phyloP scores from a whole-genome alignment of 2,329 filamentous ascomycete species.

The Sclerotinia borealis region DNA sequence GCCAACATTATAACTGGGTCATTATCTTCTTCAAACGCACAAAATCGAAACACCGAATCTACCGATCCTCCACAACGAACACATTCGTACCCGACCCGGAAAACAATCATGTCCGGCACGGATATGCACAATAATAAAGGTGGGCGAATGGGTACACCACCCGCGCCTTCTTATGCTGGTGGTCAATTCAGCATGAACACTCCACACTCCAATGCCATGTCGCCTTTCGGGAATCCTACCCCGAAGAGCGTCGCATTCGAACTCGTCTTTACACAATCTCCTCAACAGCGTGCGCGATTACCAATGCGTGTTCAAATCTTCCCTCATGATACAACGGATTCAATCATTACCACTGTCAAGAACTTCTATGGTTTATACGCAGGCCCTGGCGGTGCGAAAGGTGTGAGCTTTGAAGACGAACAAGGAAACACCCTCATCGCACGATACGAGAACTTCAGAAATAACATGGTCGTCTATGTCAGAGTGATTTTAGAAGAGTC shows the following conservation, averaged over 20 bases:
- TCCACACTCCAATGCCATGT: conserved; percentile 27
- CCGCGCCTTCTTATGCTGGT: conserved; percentile 20
- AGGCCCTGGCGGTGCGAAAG: conserved; percentile 59
- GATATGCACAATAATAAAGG: conserved; percentile 22
- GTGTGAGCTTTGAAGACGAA: conserved; percentile 92
- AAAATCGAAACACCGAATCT: conserved; percentile 23
- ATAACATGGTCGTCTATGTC: conserved; percentile 91
- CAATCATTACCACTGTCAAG: conserved; percentile 96
- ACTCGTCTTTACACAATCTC: conserved; percentile 61
- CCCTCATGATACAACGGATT: conserved; percentile 93
- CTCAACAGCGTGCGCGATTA: conserved; percentile 65
- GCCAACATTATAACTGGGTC: conserved; percentile 23
- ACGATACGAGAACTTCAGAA: conserved; percentile 88
- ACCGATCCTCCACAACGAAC: conserved; percentile 19
- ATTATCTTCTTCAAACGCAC: conserved; percentile 22
- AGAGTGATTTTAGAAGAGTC: conserved; percentile 64
- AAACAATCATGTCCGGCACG: conserved; percentile 26
- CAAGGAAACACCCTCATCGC: conserved; percentile 87
- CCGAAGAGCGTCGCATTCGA: conserved; percentile 77
- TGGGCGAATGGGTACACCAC: conserved; percentile 29
- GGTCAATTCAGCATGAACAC: conserved; percentile 24
- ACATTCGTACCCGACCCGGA: conserved; percentile 27
- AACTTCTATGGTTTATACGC: conserved; percentile 98
- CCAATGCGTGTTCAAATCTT: conserved; percentile 89
- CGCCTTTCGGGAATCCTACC: conserved; percentile 32